These are phyloP conservation scores for Daldinia concentrica DNA, from an alignment of 495 filamentous ascomycete genomes.

Conservation along the genomic window DNA sequence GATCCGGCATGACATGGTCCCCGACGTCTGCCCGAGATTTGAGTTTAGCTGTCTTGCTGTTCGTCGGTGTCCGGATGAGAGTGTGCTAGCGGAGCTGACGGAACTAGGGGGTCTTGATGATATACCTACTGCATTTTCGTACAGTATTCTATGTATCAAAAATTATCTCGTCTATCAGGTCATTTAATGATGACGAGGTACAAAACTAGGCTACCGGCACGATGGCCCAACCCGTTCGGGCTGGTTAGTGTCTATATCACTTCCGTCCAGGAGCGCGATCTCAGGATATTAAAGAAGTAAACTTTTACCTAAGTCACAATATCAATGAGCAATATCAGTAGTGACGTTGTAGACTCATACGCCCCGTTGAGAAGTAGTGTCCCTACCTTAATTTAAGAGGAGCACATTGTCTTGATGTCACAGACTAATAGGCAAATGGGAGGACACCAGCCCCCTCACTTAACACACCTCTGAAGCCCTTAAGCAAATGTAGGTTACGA, in stretches of 20 bases:
- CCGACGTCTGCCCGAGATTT: neutral
- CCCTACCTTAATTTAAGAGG: too few relatives aligned
- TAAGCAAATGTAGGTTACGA: too few relatives aligned
- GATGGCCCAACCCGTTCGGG: neutral
- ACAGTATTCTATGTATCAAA: neutral
- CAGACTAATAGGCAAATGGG: too few relatives aligned
- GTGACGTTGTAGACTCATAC: neutral
- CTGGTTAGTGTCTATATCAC: neutral
- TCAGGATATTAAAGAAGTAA: neutral
- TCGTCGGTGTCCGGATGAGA: constrained; percentile 3
- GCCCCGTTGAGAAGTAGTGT: too few relatives aligned
- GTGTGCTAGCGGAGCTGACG: neutral
- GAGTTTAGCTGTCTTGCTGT: constrained; percentile 5
- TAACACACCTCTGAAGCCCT: too few relatives aligned
- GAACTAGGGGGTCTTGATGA: neutral
- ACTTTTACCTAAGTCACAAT: neutral
- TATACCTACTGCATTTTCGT: neutral
- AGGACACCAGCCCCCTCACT: too few relatives aligned
- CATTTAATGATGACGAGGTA: neutral
- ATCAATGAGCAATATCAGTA: neutral
- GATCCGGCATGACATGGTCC: constrained; percentile 20
- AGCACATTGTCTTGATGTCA: too few relatives aligned
- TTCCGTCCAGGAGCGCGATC: neutral
- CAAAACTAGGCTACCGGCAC: neutral
- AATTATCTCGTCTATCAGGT: neutral